These are phyloP conservation scores for Sesbania bispinosa DNA, from an alignment of 306 rosid species.

Conservation along the genomic window DNA sequence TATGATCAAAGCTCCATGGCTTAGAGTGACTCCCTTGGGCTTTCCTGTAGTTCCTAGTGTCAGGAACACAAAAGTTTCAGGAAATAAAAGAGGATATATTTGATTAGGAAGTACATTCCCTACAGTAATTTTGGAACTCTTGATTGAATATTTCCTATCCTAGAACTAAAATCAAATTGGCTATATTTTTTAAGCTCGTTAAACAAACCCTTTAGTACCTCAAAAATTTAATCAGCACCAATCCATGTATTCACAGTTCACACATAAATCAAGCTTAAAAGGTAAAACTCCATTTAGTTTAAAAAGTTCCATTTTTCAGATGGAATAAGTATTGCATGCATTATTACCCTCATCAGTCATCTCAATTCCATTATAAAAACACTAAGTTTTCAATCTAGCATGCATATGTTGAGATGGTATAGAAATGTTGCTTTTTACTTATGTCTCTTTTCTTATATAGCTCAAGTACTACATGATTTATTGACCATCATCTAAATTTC, in stretches of 20 bases:
- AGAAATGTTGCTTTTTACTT: no score
- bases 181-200: neutral
- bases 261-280: neutral
- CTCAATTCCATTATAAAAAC: no score
- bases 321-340: neutral
- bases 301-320: neutral
- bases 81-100: neutral
- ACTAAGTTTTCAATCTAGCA: no score
- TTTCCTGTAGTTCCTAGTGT: slow-evolving; percentile 80
- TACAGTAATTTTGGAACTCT: neutral
- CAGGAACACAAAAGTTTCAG: slow-evolving; percentile 14
- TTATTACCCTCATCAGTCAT: neutral
- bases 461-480: no score
- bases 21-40: slow-evolving; percentile 84
- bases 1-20: slow-evolving; percentile 66
- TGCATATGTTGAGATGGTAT: no score
- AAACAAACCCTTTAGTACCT: neutral
- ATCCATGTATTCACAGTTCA: neutral
- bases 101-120: neutral
- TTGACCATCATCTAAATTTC: no score
- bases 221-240: neutral
- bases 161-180: neutral
- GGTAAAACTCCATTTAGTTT: neutral
- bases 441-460: no score
- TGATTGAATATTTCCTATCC: neutral